Evolutionary conservation across 2,329 filamentous ascomycete genomes (phyloP).

Genomic region (Alternaria solani): DNA sequence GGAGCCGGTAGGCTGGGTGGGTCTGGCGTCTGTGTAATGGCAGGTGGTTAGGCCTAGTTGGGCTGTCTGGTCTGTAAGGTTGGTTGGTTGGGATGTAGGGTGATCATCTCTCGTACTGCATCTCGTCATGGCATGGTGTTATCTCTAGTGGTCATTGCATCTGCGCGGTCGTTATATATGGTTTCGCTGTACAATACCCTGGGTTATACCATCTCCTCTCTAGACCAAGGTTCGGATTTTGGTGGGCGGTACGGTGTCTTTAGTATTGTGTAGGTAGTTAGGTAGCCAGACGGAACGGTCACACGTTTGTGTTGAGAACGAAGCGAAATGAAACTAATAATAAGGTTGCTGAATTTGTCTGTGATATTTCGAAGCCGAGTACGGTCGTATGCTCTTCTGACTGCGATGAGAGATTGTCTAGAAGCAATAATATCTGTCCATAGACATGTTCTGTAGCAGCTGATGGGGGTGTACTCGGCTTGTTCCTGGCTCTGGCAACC

Average conservation of each 20-base stretch:
- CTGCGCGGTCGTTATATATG: constrained; percentile 20
- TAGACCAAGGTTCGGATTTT: constrained; percentile 25
- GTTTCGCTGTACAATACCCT: constrained; percentile 45
- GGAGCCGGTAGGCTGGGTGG: constrained; percentile 18
- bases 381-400: too few relatives aligned
- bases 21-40: constrained; percentile 10
- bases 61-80: constrained; percentile 5
- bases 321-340: neutral
- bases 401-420: neutral
- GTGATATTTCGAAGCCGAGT: neutral
- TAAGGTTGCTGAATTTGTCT: neutral
- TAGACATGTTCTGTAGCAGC: neutral
- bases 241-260: neutral
- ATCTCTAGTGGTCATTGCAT: constrained; percentile 8
- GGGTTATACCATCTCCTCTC: constrained; percentile 50
- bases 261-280: neutral
- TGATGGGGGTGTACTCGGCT: neutral
- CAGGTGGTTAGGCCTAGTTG: constrained; percentile 7
- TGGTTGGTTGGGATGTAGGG: neutral
- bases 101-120: constrained; percentile 4
- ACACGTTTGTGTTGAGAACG: neutral
- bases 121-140: constrained; percentile 7
- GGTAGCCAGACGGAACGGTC: neutral
- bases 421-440: neutral
- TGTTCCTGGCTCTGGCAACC: neutral